Conservation (phyloP, 306 rosid genomes). For the Prunus mume region DNA sequence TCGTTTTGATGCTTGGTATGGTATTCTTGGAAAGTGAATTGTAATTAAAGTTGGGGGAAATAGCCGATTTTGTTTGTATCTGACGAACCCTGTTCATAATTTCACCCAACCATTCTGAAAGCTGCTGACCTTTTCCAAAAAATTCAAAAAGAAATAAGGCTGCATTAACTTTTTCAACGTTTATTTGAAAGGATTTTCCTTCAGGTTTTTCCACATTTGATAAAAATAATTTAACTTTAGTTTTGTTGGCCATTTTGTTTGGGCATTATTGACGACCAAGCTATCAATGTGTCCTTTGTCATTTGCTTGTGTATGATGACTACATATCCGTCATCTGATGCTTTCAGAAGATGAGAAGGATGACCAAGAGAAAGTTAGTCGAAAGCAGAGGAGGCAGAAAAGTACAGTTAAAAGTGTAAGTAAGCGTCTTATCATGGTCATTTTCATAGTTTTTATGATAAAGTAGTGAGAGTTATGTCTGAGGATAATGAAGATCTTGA, state of each 20-base stretch:
- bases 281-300: background rate
- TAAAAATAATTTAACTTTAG: background rate
- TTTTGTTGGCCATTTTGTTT: background rate
- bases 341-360: slow-evolving; percentile 61
- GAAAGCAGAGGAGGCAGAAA: slow-evolving; percentile 49
- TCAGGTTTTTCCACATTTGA: background rate
- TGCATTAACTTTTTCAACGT: background rate
- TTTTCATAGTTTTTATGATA: background rate
- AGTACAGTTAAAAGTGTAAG: slow-evolving; percentile 45
- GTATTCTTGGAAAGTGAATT: background rate
- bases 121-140: background rate
- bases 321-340: too few species aligned
- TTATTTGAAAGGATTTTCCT: background rate
- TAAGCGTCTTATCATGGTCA: slow-evolving; percentile 3
- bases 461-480: background rate
- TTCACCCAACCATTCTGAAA: background rate
- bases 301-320: background rate
- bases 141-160: background rate
- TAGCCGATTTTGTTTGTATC: background rate
- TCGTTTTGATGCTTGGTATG: background rate
- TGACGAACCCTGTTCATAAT: slow-evolving; percentile 2
- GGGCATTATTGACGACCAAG: background rate
- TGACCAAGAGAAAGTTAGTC: slow-evolving; percentile 34
- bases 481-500: background rate
- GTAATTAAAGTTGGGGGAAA: background rate